Base-by-base conservation (phyloP, 495 filamentous ascomycete species). In the Eremomyces bilateralis region DNA sequence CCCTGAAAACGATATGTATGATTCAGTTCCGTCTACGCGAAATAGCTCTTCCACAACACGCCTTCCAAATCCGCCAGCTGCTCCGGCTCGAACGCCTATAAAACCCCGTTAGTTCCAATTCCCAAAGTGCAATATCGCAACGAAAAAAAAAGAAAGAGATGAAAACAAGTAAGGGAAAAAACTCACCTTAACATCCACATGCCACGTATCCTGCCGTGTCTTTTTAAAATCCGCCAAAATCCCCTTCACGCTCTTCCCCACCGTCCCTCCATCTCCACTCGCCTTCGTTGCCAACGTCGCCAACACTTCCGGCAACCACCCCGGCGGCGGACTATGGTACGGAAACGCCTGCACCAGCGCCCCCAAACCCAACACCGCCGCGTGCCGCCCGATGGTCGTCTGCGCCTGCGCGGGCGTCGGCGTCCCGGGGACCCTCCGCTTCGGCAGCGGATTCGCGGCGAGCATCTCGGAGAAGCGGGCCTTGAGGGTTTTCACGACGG, bases 41-140 rank as follows among this genome's bases (percentile, higher is more conserved):
- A 99, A 51, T 99, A 99, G 49, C 83, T 92, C 72, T 95, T 95
- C 90, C 90, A 99, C 37, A 99, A 62, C 24, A 95, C 90, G 29
- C 88, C 88, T 45, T 92, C 84, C 15, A 97, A 58, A 52, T 95
- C 85, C 52, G 93, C 88, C 1, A 95, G 64, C 48, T 97, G 88
- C 43, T 94, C 85, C 15, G 69, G 56, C 1, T 79, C 79, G 46
- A 97, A 97, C 31, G 80, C 84, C 85, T 95, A 45, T 3, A 33
- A 22, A n/a, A n/a, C n/a, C n/a, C n/a, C n/a, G n/a, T n/a, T n/a
- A n/a, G n/a, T n/a, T n/a, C 12, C 2, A 24, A 48, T 31, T 35
- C 40, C 41, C 24, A 39, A 15, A 27, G 2, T 25, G 31, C 17
- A 21, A 36, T 38, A n/a, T n/a, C n/a, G n/a, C n/a, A n/a, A n/a